Conservation (phyloP, 2,329 filamentous ascomycete genomes). For the Aspergillus floridensis region DNA sequence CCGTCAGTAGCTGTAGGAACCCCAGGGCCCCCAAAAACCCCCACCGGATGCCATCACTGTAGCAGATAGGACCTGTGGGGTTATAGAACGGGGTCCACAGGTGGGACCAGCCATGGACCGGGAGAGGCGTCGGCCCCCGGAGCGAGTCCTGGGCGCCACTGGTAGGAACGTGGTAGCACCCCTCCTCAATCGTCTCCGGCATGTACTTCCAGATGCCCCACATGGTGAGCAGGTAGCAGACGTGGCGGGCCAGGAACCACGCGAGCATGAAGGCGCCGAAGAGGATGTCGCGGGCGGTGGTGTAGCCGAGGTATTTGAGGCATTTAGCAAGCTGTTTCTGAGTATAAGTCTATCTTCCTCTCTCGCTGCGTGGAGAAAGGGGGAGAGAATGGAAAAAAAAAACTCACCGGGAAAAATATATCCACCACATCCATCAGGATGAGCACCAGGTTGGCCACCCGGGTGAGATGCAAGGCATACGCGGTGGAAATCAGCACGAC, state of each 20-base stretch:
- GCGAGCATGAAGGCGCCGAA: conserved; percentile 78
- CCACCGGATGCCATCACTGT: conserved; percentile 65
- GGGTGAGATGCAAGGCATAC: conserved; percentile 76
- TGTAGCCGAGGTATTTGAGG: conserved; percentile 76
- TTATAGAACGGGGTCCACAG: conserved; percentile 33
- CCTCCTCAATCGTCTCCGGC: background rate
- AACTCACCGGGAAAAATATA: conserved; percentile 39
- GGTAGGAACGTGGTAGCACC: background rate
- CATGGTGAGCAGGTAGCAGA: conserved; percentile 31
- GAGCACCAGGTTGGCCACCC: conserved; percentile 76
- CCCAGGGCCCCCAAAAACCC: conserved; percentile 70
- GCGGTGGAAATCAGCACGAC: conserved; percentile 69
- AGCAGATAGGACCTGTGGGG: conserved; percentile 68
- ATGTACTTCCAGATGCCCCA: conserved; percentile 4
- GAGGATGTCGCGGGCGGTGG: conserved; percentile 67
- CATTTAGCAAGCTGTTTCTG: conserved; percentile 70
- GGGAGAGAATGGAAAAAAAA: no score
- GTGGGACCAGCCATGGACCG: background rate
- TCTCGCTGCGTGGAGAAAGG: no score
- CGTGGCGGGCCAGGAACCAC: conserved; percentile 75
- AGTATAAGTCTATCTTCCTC: no score
- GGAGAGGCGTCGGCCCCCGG: background rate
- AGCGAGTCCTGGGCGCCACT: background rate
- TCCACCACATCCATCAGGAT: conserved; percentile 86
- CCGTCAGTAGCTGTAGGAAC: conserved; percentile 69